A percentile compares a stretch with the other conserved stretches of the same genome.
These are phyloP conservation scores for Kuraishia piskuri DNA, from an alignment of 805 yeast genomes.

Conservation along the genomic window DNA sequence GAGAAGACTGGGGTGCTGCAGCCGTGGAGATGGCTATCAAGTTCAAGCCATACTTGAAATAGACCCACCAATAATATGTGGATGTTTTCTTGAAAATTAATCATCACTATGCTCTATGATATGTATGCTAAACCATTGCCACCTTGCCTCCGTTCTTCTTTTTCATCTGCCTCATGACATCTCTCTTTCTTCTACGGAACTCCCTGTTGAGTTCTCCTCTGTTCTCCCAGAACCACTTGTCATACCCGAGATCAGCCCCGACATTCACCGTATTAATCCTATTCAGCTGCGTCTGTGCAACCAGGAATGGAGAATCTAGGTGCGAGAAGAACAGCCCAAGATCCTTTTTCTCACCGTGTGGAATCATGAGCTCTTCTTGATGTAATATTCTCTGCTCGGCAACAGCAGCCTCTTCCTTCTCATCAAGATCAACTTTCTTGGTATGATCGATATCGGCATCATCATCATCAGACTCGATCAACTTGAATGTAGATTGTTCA, in stretches of 20 bases:
- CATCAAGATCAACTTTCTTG: slow-evolving; percentile 3
- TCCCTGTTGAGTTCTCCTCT: slow-evolving; percentile 76
- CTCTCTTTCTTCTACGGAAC: slow-evolving; percentile 68
- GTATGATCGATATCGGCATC: slow-evolving; percentile 26
- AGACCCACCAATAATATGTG: too few relatives aligned
- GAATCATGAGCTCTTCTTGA: slow-evolving; percentile 8
- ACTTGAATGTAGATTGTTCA: slow-evolving; percentile 27
- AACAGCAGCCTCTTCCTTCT: slow-evolving; percentile 1
- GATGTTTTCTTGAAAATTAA: too few relatives aligned
- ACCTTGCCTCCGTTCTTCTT: slow-evolving; percentile 24
- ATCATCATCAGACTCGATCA: slow-evolving; percentile 39
- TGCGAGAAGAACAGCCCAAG: slow-evolving; percentile 75
- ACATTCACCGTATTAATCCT: slow-evolving; percentile 32
- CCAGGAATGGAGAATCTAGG: slow-evolving; percentile 75
- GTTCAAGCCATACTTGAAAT: slow-evolving; percentile 11
- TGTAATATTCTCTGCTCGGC: not conserved
- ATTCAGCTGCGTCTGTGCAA: slow-evolving; percentile 73
- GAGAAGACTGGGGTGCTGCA: slow-evolving; percentile 98
- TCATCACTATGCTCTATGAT: too few relatives aligned
- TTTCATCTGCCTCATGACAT: slow-evolving; percentile 50
- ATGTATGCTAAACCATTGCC: not conserved
- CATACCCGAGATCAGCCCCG: slow-evolving; percentile 41
- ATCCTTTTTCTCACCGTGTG: slow-evolving; percentile 22
- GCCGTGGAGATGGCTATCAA: slow-evolving; percentile 89
- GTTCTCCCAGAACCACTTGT: slow-evolving; percentile 70